A percentile compares a stretch with the other conserved stretches of the same genome.
phyloP scores from a whole-genome alignment of 441 rosid genomes.

The Raphanus hybrid region DNA sequence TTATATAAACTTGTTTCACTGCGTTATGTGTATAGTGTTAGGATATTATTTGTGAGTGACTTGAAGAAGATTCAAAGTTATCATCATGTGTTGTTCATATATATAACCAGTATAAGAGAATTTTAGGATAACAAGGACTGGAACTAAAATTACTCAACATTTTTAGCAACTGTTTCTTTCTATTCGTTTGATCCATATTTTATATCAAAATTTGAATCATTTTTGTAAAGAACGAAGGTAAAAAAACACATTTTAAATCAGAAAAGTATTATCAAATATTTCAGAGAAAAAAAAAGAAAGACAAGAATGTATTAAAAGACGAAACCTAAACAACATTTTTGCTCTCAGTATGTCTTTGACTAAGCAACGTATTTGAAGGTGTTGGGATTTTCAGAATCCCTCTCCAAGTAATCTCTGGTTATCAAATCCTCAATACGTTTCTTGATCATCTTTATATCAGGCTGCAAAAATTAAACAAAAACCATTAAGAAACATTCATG shows the following conservation, averaged over 20 bases:
- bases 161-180: background rate
- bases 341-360: background rate
- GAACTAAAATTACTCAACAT: background rate
- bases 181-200: background rate
- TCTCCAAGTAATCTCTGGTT: conserved; percentile 70
- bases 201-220: background rate
- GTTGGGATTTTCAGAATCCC: conserved; percentile 61
- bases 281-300: background rate
- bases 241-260: background rate
- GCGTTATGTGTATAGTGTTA: conserved; percentile 27
- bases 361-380: conserved; percentile 64
- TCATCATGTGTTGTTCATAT: conserved; percentile 21
- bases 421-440: conserved; percentile 87
- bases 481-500: background rate
- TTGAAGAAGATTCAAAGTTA: conserved; percentile 8
- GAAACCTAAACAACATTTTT: background rate
- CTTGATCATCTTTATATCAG: conserved; percentile 89
- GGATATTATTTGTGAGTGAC: conserved; percentile 25
- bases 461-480: conserved; percentile 31
- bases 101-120: background rate
- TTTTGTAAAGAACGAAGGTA: background rate
- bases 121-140: conserved; percentile 13
- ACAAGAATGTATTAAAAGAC: background rate
- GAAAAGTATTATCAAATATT: background rate
- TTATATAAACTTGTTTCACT: conserved; percentile 15